phyloP scores from a whole-genome alignment of 2,329 filamentous ascomycete species.

The Phialocephala sp. region DNA sequence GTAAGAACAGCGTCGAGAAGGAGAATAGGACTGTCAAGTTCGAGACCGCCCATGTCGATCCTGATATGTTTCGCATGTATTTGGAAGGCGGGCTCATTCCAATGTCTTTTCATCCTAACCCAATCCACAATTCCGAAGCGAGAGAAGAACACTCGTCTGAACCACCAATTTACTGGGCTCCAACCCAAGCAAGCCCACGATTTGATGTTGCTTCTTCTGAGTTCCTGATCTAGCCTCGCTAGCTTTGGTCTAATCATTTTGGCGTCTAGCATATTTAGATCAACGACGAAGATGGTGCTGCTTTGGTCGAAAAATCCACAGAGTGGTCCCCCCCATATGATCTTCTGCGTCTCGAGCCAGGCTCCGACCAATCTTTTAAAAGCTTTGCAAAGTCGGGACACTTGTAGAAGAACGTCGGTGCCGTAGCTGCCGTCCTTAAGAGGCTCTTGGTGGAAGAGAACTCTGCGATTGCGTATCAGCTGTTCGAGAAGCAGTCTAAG shows the following conservation, averaged over 20 bases:
- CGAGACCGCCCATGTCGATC: background rate
- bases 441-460: background rate
- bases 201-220: background rate
- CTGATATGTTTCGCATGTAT: background rate
- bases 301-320: background rate
- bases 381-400: background rate
- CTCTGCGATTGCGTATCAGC: background rate
- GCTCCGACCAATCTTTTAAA: background rate
- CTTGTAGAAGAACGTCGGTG: background rate
- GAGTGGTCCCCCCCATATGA: slow-evolving; percentile 3
- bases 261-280: background rate
- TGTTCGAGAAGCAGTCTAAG: background rate
- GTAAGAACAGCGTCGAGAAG: background rate
- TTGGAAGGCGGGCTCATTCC: background rate
- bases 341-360: background rate
- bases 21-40: background rate
- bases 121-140: background rate
- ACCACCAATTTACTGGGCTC: background rate
- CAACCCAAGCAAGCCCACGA: background rate
- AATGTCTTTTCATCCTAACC: background rate
- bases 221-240: background rate
- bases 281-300: background rate
- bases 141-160: background rate
- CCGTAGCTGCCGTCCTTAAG: background rate
- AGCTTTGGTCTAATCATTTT: background rate